Base-by-base conservation (phyloP, 2,329 filamentous ascomycete species). In the Cladophialophora bantiana region DNA sequence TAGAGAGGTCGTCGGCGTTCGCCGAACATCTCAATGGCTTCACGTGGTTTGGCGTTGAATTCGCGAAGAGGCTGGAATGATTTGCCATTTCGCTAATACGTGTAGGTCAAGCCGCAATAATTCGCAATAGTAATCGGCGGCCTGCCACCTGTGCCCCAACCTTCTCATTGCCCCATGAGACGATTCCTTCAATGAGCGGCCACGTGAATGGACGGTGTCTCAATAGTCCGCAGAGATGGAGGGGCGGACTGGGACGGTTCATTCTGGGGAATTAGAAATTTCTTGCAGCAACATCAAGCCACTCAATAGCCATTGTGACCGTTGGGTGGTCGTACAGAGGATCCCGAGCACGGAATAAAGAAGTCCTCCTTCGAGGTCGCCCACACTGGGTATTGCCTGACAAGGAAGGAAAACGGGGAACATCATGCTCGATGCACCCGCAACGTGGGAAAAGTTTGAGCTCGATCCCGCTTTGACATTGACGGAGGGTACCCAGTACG, bases 1-100 rank as follows among this genome's bases (percentile, higher is more conserved):
- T n/a, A 40, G 38, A 55, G 20, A 31, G 20, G 31, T 32, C 7
- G 38, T 62, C 59, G 64, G 64, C 38, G 57, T 15, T 57, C 18
- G 52, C 64, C 59, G 58, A 62, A 18, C 18, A 55, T 48, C 7
- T 35, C 18, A 35, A 7, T 15, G 36, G 7, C 26, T 32, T 62
- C 64, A 66, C 64, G 59, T 66, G 64, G 12, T 40, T 45, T 58
- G 59, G 64, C 64, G 59, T 58, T 34, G 35, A 35, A 32, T 42
- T 57, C 45, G 62, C 32, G 62, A 34, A 34, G 54, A 45, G 36
- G 36, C 34, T 42, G 31, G n/a, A 53, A 36, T 15, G 20, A n/a
- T 18, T 26, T 9, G 10, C 45, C 7, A 26, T 26, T 12, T 50
- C 20, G 20, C 45, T 26, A 50, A 26, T 26, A 26, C 18, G 2